phyloP scores from a whole-genome alignment of 2,329 filamentous ascomycete genomes.

The Mycogone perniciosa region DNA sequence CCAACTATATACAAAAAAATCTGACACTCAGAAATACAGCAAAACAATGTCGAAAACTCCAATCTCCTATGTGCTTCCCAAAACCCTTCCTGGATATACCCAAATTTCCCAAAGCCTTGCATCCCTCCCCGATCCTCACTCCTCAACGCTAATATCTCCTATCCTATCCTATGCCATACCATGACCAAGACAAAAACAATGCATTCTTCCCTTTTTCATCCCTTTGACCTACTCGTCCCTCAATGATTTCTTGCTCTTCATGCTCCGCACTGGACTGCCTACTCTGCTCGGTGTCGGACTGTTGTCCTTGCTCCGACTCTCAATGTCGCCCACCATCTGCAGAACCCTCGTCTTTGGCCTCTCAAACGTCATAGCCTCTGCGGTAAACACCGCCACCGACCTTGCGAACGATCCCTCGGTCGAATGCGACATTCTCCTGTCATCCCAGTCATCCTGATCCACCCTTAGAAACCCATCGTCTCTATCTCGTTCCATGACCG shows the following conservation, averaged over 20 bases:
- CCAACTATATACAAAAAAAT: conserved; percentile 6
- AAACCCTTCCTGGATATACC: background rate
- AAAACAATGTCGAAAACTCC: too few species aligned
- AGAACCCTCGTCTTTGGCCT: conserved; percentile 41
- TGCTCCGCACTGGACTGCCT: conserved; percentile 1
- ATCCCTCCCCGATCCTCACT: background rate
- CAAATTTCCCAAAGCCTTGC: background rate
- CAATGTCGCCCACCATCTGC: conserved; percentile 51
- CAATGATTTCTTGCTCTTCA: conserved; percentile 11
- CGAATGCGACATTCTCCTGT: conserved; percentile 20
- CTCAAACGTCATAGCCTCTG: conserved; percentile 40
- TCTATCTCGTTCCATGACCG: conserved; percentile 2
- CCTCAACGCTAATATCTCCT: background rate
- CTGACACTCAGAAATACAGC: background rate
- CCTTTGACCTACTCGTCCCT: background rate
- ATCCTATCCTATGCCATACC: background rate
- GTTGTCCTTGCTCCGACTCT: conserved; percentile 38
- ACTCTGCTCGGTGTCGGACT: conserved; percentile 27
- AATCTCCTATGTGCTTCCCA: background rate
- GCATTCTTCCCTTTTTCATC: background rate
- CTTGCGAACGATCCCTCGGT: conserved; percentile 26
- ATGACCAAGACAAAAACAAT: background rate
- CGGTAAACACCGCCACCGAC: conserved; percentile 35
- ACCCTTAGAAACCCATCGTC: conserved; percentile 13
- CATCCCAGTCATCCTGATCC: conserved; percentile 11